Conservation (phyloP, 2,329 filamentous ascomycete species). For the Botrytis byssoidea region DNA sequence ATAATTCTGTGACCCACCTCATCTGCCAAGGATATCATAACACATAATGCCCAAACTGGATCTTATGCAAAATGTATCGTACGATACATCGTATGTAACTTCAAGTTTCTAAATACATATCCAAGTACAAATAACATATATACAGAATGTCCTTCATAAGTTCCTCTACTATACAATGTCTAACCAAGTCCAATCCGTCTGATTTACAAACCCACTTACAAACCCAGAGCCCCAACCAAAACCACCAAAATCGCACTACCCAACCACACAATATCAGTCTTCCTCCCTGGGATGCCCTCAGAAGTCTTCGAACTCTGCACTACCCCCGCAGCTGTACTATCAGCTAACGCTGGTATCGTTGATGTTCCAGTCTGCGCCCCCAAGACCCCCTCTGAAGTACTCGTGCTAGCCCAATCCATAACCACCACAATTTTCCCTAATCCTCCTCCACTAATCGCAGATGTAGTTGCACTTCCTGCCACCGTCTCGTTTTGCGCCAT, state of each 20-base stretch:
- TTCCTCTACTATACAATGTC: too few species aligned
- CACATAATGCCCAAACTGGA: neutral
- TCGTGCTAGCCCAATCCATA: conserved; percentile 12
- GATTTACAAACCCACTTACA: neutral
- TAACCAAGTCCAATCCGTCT: neutral
- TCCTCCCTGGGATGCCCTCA: too few species aligned
- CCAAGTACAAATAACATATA: neutral
- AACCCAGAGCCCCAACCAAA: too few species aligned
- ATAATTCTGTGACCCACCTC: conserved; percentile 1
- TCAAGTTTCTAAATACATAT: neutral
- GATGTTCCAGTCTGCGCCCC: neutral
- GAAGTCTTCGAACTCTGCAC: neutral
- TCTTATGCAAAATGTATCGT: neutral
- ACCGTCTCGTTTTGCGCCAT: neutral
- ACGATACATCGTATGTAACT: neutral
- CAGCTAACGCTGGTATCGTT: neutral
- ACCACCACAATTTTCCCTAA: neutral
- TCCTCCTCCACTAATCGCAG: neutral
- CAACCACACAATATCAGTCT: neutral
- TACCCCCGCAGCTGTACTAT: neutral
- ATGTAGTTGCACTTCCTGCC: neutral
- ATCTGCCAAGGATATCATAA: neutral
- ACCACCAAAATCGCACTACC: neutral
- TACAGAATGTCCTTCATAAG: neutral
- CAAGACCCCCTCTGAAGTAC: neutral